Percentiles rank a stretch among this genome's conserved stretches.
These are phyloP conservation scores for Apium graveolens DNA, from an alignment of 129 eudicot species.

Conservation along the genomic window DNA sequence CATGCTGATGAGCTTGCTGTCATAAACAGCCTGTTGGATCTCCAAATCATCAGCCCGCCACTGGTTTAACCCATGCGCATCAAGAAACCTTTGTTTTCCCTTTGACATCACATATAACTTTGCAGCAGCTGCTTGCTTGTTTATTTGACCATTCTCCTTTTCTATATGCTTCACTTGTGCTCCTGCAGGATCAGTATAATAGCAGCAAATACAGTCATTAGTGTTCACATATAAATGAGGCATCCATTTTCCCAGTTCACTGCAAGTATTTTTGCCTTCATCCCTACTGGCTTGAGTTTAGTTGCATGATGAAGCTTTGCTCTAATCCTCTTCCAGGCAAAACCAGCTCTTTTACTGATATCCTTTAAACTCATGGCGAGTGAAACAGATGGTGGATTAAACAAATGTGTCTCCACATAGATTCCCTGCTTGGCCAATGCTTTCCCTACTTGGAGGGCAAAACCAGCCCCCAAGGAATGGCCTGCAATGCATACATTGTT, in stretches of 20 bases:
- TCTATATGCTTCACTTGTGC: conserved; percentile 22
- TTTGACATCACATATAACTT: conserved; percentile 79
- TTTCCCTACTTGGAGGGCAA: conserved; percentile 91
- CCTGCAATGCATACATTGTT: conserved; percentile 76
- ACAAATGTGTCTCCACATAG: conserved; percentile 87
- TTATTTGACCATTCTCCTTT: conserved; percentile 53
- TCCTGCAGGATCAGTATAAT: conserved; percentile 55
- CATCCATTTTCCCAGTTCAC: conserved; percentile 55
- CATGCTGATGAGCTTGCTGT: conserved; percentile 73
- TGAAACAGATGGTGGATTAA: conserved; percentile 91
- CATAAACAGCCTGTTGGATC: conserved; percentile 56
- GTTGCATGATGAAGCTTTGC: conserved; percentile 46
- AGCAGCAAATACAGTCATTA: conserved; percentile 85
- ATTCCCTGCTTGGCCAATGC: conserved; percentile 75
- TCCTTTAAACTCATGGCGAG: conserved; percentile 63
- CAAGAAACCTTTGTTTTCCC: conserved; percentile 84
- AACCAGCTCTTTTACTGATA: conserved; percentile 62
- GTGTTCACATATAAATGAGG: conserved; percentile 89
- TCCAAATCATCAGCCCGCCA: conserved; percentile 99
- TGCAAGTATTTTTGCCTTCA: conserved; percentile 3
- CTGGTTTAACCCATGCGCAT: conserved; percentile 90
- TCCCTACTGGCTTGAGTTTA: neutral
- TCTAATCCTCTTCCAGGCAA: conserved; percentile 60
- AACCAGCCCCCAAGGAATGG: conserved; percentile 90
- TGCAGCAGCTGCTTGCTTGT: conserved; percentile 30